Base-by-base conservation (phyloP, 768 basidiomycete species). In the Lentinula sp. region DNA sequence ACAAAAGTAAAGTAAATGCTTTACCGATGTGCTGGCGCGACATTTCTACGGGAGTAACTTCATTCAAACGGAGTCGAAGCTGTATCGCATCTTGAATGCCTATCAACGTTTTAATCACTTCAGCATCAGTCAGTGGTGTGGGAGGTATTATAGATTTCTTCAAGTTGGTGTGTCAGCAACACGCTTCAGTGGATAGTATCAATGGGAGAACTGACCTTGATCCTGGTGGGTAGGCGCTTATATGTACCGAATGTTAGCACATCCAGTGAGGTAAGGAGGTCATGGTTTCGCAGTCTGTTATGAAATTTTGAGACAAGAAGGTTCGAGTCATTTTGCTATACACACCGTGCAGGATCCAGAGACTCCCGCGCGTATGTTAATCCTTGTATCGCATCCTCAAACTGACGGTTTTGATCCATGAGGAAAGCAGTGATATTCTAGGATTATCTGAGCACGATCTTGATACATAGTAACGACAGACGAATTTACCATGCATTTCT, bases 401-500 rank as follows among this genome's bases (percentile, higher is more conserved):
- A 92, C 70, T 94, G 91, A 36, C 81, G 80, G 65, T 93, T 93
- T 71, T 95, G 93, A 59, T 84, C 83, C 81, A 91, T 83, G 28
- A 96, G 83, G 69, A 95, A 96, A 1, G 87, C 87, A 2, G 88
- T 91, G 54, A 95, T 87, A 71, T 95, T 94, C 91, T 95, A 67
- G 15, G 39, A 50, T 50, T 62, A 42, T 61, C 51, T 43, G 57
- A 62, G 15, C 60, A 49, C 32, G 61, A 51, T 8, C 36, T 57
- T 36, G 61, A 54, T 51, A 53, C 43, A 58, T 51, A 13, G 32
- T 53, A 33, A 23, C 51, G 18, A 57, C 28, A 55, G 43, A 20
- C 63, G 60, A 10, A 46, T 66, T 49, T 66, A 85, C 91, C 92
- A 93, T 92, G 78, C 87, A 90, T 73, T 90, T 91, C 73, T 94